Base-by-base conservation (phyloP, 129 eudicot species). In the Logfia minima region DNA sequence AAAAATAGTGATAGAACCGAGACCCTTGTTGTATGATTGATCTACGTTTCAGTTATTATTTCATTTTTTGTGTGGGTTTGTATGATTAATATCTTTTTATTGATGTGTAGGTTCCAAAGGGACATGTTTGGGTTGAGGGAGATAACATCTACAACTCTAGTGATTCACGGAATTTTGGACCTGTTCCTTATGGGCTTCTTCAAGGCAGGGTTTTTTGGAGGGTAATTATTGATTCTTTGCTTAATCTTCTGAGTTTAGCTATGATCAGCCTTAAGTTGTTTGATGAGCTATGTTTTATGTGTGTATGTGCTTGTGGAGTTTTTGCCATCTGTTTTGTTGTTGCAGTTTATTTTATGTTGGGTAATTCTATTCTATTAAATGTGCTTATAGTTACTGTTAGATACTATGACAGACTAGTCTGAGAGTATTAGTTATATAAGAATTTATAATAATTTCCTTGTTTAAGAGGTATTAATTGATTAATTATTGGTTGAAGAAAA, bases 161-260 rank as follows among this genome's bases (percentile, higher is more conserved):
- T 14, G 96, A 92, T 86, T 92, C 98, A 6, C 83, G 96, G 77
- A 56, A 84, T 3, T 92, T 87, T 59, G 98, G 98, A 13, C 85
- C 98, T 11, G 90, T 92, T 83, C 96, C 98, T 74, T 92, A 84
- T 58, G 93, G 84, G 23, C 88, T 89, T 79, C 80, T 92, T 72
- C 81, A 81, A n/a, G 87, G 87, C 84, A 85, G 85, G 81, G 82
- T 90, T 19, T 84, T 84, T 73, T 83, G 91, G 89, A 87, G 61
- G 75, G 91, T 76, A 63, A 78, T 82, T 68, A 45, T 16, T 56
- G 11, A 6, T 59, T 41, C 31, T 24, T 80, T 32, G 34, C 34
- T 31, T 31, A 3, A 72, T 45, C 17, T 21, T 41, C 10, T 31
- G 22, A 70, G 24, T 70, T 48, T 26, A 28, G 17, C 34, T 67